Conservation (phyloP, 2,329 filamentous ascomycete species). For the Falciphora oryzae region DNA sequence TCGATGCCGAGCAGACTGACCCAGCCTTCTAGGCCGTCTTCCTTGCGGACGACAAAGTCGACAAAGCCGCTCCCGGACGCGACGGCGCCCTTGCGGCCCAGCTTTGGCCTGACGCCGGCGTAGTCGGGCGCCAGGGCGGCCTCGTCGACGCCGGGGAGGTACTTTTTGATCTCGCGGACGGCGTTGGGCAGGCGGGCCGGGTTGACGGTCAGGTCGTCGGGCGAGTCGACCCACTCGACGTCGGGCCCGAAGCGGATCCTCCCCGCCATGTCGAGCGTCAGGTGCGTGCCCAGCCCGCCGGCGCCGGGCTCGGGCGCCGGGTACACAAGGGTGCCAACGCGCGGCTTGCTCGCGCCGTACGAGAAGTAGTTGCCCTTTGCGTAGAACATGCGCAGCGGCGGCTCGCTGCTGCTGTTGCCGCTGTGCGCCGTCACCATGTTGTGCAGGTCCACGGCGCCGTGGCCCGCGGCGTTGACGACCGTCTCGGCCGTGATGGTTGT, state of each 20-base stretch:
- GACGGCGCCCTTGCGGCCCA: constrained; percentile 49
- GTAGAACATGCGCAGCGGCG: constrained; percentile 62
- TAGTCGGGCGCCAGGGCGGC: constrained; percentile 72
- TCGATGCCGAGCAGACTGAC: constrained; percentile 90
- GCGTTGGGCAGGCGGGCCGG: constrained; percentile 58
- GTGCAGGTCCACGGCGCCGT: constrained; percentile 68
- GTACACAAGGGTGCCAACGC: constrained; percentile 71
- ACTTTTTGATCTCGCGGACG: constrained; percentile 67
- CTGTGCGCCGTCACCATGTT: constrained; percentile 68
- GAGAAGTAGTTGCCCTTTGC: constrained; percentile 96
- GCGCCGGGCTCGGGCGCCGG: constrained; percentile 77
- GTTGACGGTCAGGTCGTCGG: constrained; percentile 65
- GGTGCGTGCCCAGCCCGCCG: constrained; percentile 83
- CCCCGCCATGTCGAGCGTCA: constrained; percentile 83
- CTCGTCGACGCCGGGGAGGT: constrained; percentile 68
- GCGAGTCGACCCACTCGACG: constrained; percentile 80
- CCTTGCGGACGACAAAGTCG: constrained; percentile 76
- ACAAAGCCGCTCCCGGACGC: constrained; percentile 57
- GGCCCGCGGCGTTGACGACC: constrained; percentile 79
- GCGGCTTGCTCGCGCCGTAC: constrained; percentile 61
- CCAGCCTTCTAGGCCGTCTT: constrained; percentile 75
- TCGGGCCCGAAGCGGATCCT: constrained; percentile 90
- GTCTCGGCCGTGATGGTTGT: constrained; percentile 66
- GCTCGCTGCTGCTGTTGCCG: constrained; percentile 18
- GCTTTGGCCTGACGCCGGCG: constrained; percentile 84